Base-by-base conservation (phyloP, 2,329 filamentous ascomycete species). In the Tolypocladium cylindrosporum region DNA sequence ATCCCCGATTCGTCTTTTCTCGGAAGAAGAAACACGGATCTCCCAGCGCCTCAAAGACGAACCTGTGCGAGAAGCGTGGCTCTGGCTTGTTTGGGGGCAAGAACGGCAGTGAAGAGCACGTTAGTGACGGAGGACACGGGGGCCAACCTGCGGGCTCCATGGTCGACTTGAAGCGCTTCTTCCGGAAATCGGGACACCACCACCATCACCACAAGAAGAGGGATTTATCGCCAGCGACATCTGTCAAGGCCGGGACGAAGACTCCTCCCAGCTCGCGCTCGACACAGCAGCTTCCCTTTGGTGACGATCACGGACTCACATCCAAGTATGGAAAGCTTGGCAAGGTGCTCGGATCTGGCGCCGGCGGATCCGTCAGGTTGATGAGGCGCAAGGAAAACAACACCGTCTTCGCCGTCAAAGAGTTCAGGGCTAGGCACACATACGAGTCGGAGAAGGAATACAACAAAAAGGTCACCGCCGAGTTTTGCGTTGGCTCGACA, bases 401-500 rank as follows among this genome's bases (percentile, higher is more conserved):
- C 34, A 91, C 90, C 8, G 94, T 95, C 0, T 99, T 99, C 72
- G 94, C 94, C 1, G 94, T 97, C 56, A 99, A 99, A 74, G 93
- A 99, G 69, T 99, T 99, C 74, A 82, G 94, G 56, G 86, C 93
- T 57, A 85, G 91, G 40, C 93, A 99, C 73, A 86, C 89, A 0
- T 96, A 97, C 74, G 94, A 99, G 74, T 90, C 88, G 1, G 89
- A 97, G 69, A 91, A 90, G 67, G 94, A 97, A 65, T 99, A 99
- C 68, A 90, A 91, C 65, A 99, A 99, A 75, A 99, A 99, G 71
- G 86, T 99, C 53, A 99, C 94, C 1, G 93, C 94, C 2, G 94
- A 99, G 69, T 99, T 99, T 72, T 99, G 94, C 70, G 93, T 99
- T 65, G 94, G 94, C 14, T 97, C 93, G 3, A 97, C 94, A 0